Base-by-base conservation (phyloP, 352 stramenopile genomes). In the Globisporangium solare region DNA sequence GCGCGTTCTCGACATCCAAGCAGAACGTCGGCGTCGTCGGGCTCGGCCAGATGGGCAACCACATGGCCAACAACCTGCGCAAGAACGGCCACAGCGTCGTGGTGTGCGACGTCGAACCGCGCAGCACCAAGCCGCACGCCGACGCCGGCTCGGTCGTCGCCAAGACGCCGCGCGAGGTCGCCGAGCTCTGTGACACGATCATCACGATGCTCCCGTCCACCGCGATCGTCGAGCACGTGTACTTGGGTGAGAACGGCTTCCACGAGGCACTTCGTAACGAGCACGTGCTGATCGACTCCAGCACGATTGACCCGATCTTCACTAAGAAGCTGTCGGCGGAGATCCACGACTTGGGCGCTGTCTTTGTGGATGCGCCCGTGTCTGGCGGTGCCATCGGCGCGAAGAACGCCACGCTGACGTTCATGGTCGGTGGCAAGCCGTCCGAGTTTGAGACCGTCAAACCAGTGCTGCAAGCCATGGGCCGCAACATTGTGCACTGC, bases 341-440 rank as follows among this genome's bases (percentile, higher is more conserved):
- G 42, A 62, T 89, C 24, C 76, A 92, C 63, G 56, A 61, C 40
- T 60, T 53, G 21, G 75, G 79, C 6, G 83, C 73, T 27, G 71
- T 61, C 8, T 92, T 98, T 61, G 79, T 98, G 10, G 96, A 99
- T 71, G 96, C 97, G 15, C 97, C 97, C 1, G 96, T 99, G 40
- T 98, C 92, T 54, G 96, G 96, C 31, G 96, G 95, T n/a, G 95
- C 98, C 15, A 88, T 89, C 14, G 97, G 95, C n/a, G 97, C 97
- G 6, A 79, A 95, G 66, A 94, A 96, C 59, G 95, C 76, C 24
- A 99, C 94, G 42, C 75, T 99, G 15, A 99, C 96, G n/a, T 99
- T 99, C 76, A 99, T 99, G 90, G 90, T 98, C 39, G 94, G 95
- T 45, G 89, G 86, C 50, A 66, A 74, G 40, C 50, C 55, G 14